phyloP scores from a whole-genome alignment of 345 rosid species.

The Turritis glabra region DNA sequence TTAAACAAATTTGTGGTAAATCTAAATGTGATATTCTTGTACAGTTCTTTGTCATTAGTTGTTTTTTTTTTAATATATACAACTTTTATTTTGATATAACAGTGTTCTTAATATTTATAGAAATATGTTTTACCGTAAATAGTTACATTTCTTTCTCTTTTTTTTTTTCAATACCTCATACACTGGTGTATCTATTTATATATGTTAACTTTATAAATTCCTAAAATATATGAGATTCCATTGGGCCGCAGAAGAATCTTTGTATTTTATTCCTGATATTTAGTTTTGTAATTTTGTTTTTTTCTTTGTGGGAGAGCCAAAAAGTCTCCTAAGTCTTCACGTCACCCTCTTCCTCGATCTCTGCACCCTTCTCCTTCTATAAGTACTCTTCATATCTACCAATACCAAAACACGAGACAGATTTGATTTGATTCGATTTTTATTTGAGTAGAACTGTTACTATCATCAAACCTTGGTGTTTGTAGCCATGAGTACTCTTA shows the following conservation, averaged over 20 bases:
- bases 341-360: constrained; percentile 31
- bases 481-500: constrained; percentile 58
- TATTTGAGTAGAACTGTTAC: neutral
- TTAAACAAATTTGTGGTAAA: too few species aligned
- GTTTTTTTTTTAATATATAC: neutral
- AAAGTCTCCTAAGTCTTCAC: constrained; percentile 22
- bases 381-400: constrained; percentile 33
- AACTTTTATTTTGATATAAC: too few species aligned
- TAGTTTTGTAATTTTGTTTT: neutral
- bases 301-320: constrained; percentile 12
- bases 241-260: constrained; percentile 33
- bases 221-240: constrained; percentile 21
- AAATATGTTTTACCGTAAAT: neutral
- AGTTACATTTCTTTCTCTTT: neutral
- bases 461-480: neutral
- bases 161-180: neutral
- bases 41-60: too few species aligned
- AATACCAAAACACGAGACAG: constrained; percentile 21
- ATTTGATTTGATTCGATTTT: neutral
- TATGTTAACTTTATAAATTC: neutral
- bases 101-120: neutral
- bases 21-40: too few species aligned
- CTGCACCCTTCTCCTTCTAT: constrained; percentile 12
- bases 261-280: neutral
- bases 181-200: neutral